Percentiles rank a stretch among this genome's conserved stretches.
Conservation (phyloP, 2,329 filamentous ascomycete genomes). For the Aspergillus caelatus region DNA sequence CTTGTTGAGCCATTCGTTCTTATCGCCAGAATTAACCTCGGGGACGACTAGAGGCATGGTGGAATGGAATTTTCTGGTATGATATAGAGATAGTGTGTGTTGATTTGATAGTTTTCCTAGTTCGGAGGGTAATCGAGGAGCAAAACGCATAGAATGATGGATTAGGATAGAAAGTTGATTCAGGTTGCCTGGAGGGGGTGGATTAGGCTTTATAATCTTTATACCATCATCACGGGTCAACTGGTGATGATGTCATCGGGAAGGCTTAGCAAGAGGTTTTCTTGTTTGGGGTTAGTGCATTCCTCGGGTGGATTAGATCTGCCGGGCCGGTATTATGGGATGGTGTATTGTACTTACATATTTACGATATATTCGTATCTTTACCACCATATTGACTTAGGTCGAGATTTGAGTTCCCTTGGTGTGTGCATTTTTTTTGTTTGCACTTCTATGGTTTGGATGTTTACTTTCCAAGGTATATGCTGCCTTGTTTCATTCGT, state of each 20-base stretch:
- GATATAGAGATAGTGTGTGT: not conserved
- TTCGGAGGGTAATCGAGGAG: not conserved
- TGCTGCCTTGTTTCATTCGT: too few species aligned
- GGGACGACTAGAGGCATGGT: slow-evolving; percentile 54
- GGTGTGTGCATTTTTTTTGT: too few species aligned
- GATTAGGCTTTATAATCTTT: not conserved
- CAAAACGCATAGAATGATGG: not conserved
- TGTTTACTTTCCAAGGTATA: too few species aligned
- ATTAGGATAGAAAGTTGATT: not conserved
- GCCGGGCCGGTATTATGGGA: not conserved
- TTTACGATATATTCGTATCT: too few species aligned
- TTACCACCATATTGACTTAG: too few species aligned
- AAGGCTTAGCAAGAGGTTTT: not conserved
- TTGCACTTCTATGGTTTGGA: too few species aligned
- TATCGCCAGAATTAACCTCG: slow-evolving; percentile 41
- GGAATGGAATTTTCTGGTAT: not conserved
- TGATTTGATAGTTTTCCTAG: not conserved
- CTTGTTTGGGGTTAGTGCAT: not conserved
- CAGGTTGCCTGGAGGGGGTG: not conserved
- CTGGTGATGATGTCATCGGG: not conserved
- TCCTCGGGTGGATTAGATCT: not conserved
- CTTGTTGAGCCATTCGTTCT: slow-evolving; percentile 48
- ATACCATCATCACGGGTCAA: not conserved
- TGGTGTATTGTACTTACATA: not conserved
- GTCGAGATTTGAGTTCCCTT: too few species aligned